Evolutionary conservation across 2,329 filamentous ascomycete species (phyloP), one percentile per base, ranked within the genome.

Genomic region (Colletotrichum endophyticum): DNA sequence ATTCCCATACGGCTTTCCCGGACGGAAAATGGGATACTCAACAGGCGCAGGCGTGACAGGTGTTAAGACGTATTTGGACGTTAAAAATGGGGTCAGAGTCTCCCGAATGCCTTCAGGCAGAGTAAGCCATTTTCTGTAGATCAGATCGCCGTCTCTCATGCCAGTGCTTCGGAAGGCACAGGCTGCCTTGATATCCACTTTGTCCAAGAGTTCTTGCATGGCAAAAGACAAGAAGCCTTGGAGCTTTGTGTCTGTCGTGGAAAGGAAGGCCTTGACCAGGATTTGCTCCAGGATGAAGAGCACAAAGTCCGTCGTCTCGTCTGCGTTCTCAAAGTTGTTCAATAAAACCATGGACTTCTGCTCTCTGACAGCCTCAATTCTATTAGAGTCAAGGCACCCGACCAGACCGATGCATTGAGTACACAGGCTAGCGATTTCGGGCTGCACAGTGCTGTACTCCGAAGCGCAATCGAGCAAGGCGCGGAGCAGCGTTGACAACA

Each of bases 211-310:
- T 80, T 98, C 94, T 84, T 99, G 97, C 93, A 99, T 98, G 3
- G 94, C 95, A 84, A 95, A 99, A 2, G 96, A 96, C 22, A 99
- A 89, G 82, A 98, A 98, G 0, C 96, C 96, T 84, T 99, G 97
- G 8, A 96, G 90, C 78, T 92, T 93, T 3, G 96, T 94, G 82
- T 98, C 98, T 0, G 94, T 97, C 2, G 95, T 94, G 2, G 96
- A 98, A 59, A 98, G 88, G 82, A 99, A 99, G 1, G 96, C 94
- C 77, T 96, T 96, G 30, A 99, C 95, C 13, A 99, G 88, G 9
- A 98, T 94, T 81, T 98, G 91, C 81, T 98, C 94, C 19, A 99
- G 89, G 63, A 98, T 89, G 80, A 96, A 96, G 56, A 97, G 89
- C 9, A 95, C 92, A 84, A 99, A 99, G 77, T 97, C 93, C 19